A percentile compares a stretch with the other conserved stretches of the same genome.
phyloP scores from a whole-genome alignment of 208 protist species.

The Crithidia bombi region DNA sequence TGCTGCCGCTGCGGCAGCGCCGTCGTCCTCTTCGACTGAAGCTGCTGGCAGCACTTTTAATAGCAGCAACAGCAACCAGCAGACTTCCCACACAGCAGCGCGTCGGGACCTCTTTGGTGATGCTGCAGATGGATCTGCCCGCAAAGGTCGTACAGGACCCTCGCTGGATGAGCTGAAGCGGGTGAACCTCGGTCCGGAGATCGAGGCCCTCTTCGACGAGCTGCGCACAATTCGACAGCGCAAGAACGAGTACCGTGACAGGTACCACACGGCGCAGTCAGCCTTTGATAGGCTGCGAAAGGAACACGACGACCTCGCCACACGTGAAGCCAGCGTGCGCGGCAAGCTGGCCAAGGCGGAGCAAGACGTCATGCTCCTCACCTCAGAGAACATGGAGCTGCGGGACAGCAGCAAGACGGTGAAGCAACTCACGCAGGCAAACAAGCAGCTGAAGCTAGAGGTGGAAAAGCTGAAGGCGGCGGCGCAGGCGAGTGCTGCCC shows the following conservation, averaged over 20 bases:
- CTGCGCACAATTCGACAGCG: conserved; percentile 68
- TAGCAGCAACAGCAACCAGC: background rate
- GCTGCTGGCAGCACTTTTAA: background rate
- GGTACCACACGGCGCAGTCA: conserved; percentile 44
- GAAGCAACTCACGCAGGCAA: conserved; percentile 53
- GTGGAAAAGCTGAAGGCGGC: conserved; percentile 43
- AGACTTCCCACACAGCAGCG: background rate
- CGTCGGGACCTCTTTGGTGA: conserved; percentile 23
- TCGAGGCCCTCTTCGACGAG: conserved; percentile 88
- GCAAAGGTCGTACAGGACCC: conserved; percentile 28
- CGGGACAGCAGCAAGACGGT: conserved; percentile 60
- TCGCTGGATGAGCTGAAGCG: conserved; percentile 85
- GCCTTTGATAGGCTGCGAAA: conserved; percentile 39
- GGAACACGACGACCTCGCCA: conserved; percentile 37
- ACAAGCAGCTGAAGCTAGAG: conserved; percentile 45
- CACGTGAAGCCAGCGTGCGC: conserved; percentile 62
- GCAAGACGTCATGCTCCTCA: conserved; percentile 86
- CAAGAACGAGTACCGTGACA: conserved; percentile 87
- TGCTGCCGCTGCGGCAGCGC: background rate
- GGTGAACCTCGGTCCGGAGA: conserved; percentile 86
- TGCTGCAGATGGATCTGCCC: background rate
- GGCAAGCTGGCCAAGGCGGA: conserved; percentile 66
- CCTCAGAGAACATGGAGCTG: conserved; percentile 87
- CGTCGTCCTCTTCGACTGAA: background rate
- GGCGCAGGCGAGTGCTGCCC: conserved; percentile 25